Percentiles rank a stretch among this genome's conserved stretches.
phyloP scores from a whole-genome alignment of 768 basidiomycete genomes.

The Amanita jacksonii region DNA sequence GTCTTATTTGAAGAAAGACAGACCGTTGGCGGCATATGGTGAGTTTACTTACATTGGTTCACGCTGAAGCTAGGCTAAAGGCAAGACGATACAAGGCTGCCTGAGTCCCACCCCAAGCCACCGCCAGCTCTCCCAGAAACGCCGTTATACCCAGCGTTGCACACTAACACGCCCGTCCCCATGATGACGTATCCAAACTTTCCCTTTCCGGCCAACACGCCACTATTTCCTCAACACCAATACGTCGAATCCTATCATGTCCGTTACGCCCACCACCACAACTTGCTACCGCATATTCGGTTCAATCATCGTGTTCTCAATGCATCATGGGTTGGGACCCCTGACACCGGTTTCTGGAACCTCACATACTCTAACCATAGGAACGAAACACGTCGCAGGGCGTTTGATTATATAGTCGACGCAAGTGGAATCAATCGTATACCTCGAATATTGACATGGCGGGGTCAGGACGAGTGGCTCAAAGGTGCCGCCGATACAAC shows the following conservation, averaged over 20 bases:
- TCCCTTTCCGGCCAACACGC: slow-evolving; percentile 40
- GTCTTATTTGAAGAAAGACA: slow-evolving; percentile 44
- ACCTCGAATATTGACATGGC: slow-evolving; percentile 35
- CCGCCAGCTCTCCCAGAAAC: slow-evolving; percentile 45
- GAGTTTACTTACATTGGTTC: slow-evolving; percentile 6
- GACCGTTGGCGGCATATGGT: slow-evolving; percentile 53
- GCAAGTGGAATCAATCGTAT: slow-evolving; percentile 49
- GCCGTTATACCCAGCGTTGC: slow-evolving; percentile 43
- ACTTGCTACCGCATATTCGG: slow-evolving; percentile 29
- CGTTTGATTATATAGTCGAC: slow-evolving; percentile 45
- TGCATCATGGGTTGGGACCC: slow-evolving; percentile 1
- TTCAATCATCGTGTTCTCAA: slow-evolving; percentile 27
- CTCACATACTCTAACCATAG: not conserved
- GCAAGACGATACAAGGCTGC: slow-evolving; percentile 24
- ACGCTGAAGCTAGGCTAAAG: not conserved
- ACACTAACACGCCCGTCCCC: slow-evolving; percentile 46
- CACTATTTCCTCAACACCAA: slow-evolving; percentile 40
- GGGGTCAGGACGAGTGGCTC: slow-evolving; percentile 42
- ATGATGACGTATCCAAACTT: slow-evolving; percentile 50
- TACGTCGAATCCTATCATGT: slow-evolving; percentile 37
- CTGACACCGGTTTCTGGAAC: slow-evolving; percentile 1
- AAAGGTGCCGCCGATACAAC: slow-evolving; percentile 12
- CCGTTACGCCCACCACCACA: slow-evolving; percentile 28
- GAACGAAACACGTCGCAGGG: slow-evolving; percentile 12
- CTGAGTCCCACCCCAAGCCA: slow-evolving; percentile 18